Evolutionary conservation across 2,329 filamentous ascomycete species (phyloP), one percentile per base, ranked within the genome.

Genomic region (Aspergillus novoparasiticus): DNA sequence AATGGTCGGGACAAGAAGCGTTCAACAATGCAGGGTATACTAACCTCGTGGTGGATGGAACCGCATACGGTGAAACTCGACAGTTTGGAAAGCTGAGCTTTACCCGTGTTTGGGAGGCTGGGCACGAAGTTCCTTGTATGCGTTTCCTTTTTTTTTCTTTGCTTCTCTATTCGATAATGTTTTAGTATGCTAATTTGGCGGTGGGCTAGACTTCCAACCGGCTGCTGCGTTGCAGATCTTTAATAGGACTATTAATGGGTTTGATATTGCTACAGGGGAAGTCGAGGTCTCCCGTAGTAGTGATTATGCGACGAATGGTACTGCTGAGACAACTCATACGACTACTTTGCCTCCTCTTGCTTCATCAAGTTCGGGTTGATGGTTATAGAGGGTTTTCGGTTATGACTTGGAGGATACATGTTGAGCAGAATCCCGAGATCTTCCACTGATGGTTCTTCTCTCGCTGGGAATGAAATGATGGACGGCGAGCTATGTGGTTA

Each of bases 71-170:
- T 26, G 85, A 87, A 61, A 91, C 92, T 0, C 86, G 91, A 4
- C 91, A 95, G 75, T 91, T 87, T 70, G 91, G 90, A 14, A 94
- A 94, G 69, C 83, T 91, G 59, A 87, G 85, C 19, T 91, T 91
- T 73, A 86, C 86, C 59, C 83, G 89, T 9, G 82, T 91, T 54
- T 90, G 88, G 73, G 85, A 90, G 69, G 83, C 88, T n/a, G 88
- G 89, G 1, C 89, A 91, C 69, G 83, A 87, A 58, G 84, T 88
- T 1, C 83, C 87, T 0, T 85, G 51, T 54, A 54, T 34, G 30
- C 3, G 14, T 5, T 28, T 16, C 8, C 9, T 5, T 4, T 6
- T 34, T 11, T 11, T 53, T 6, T 28, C 19, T 3, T n/a, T 36
- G 3, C 3, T 14, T 36, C 10, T 23, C 30, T 36, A 8, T 21